phyloP scores from a whole-genome alignment of 805 yeast genomes.

The Zygoascus flipseniorum region DNA sequence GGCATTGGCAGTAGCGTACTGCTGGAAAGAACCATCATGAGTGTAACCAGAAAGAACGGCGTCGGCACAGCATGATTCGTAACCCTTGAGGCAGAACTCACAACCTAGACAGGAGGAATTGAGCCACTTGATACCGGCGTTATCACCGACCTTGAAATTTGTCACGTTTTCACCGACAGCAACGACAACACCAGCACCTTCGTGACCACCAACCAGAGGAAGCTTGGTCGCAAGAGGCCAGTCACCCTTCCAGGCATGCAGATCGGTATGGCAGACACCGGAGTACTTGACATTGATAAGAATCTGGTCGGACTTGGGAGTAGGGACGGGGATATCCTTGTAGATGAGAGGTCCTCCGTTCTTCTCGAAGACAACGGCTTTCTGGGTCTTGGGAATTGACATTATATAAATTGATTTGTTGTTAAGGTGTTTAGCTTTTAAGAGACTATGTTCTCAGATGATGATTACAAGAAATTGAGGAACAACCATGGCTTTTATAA shows the following conservation, averaged over 20 bases:
- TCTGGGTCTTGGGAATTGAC: slow-evolving; percentile 55
- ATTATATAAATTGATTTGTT: background rate
- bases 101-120: slow-evolving; percentile 70
- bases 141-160: slow-evolving; percentile 70
- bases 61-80: slow-evolving; percentile 61
- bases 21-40: slow-evolving; percentile 86
- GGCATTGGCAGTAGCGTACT: slow-evolving; percentile 83
- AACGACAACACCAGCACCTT: slow-evolving; percentile 82
- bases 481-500: background rate
- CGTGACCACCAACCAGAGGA: slow-evolving; percentile 83
- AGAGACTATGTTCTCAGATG: background rate
- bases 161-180: slow-evolving; percentile 62
- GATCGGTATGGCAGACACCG: slow-evolving; percentile 91
- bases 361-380: slow-evolving; percentile 61
- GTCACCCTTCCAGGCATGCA: slow-evolving; percentile 92
- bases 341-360: slow-evolving; percentile 55
- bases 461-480: background rate
- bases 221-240: slow-evolving; percentile 74
- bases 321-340: slow-evolving; percentile 73
- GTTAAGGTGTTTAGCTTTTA: background rate
- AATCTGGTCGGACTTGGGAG: slow-evolving; percentile 68
- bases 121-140: slow-evolving; percentile 79
- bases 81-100: slow-evolving; percentile 60
- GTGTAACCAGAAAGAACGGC: slow-evolving; percentile 80
- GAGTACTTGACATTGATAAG: slow-evolving; percentile 76